Base-by-base conservation (phyloP, 306 rosid genomes). In the Hippophae tibetana region DNA sequence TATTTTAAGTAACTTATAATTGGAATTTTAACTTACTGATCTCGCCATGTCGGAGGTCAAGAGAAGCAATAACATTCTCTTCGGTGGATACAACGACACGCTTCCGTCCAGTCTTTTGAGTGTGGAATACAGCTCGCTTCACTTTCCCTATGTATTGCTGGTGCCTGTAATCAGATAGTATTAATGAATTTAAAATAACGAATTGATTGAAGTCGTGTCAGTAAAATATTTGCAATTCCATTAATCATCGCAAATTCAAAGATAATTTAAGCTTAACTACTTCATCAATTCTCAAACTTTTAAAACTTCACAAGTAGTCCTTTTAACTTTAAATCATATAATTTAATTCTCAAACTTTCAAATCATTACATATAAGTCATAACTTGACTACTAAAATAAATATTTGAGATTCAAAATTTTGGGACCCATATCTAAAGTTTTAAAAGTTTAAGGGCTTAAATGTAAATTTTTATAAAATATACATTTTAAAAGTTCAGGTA, bases 31-130 rank as follows among this genome's bases (percentile, higher is more conserved):
- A 67, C 97, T 60, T 69, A 93, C 99, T 84, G 65, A 93, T 88
- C 76, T 89, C 97, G 72, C 99, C 99, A 43, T 63, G 99, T 49
- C 99, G 95, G 69, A 93, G 99, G 77, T 93, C 97, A 43, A 93
- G 97, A 6, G 99, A 93, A n/a, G 99, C 97, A 61, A 93, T 61
- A 7, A 86, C 95, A 67, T 88, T 93, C 86, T 93, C 97, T 74
- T 88, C 94, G 6, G 97, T 93, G 25, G 95, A 88, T 65, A 93
- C 99, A 26, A 93, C 76, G 52, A 93, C 99, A 54, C 99, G 97
- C 84, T 81, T 93, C n/a, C 97, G 58, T 50, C 95, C 95, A 9
- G 85, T 69, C 77, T 88, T 93, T 11, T 86, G 96, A 57, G 97
- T 86, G 61, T 88, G 99, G 50, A 84, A 93, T 69, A 93, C 84